Conservation (phyloP, 495 filamentous ascomycete genomes). For the Penicillium herquei region DNA sequence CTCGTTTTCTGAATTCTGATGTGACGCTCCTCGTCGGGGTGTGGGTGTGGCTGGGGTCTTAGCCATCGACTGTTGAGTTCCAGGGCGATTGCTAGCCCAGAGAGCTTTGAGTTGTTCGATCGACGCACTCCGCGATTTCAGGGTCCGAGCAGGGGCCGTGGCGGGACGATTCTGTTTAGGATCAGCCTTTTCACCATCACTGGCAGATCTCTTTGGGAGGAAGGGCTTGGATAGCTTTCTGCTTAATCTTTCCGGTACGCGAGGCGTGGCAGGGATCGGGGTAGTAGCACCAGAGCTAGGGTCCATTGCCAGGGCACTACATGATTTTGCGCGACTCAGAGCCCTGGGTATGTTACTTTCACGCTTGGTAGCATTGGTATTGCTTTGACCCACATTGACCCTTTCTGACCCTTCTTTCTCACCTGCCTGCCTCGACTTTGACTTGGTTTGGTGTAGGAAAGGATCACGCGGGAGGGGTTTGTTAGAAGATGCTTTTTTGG, state of each 20-base stretch:
- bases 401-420: slow-evolving; percentile 16
- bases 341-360: slow-evolving; percentile 8
- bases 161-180: slow-evolving; percentile 19
- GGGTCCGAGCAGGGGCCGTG: slow-evolving; percentile 28
- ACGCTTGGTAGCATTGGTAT: background rate
- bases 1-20: slow-evolving; percentile 3
- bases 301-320: slow-evolving; percentile 21
- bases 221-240: slow-evolving; percentile 31
- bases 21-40: slow-evolving; percentile 10
- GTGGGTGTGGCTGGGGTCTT: slow-evolving; percentile 8
- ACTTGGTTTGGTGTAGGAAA: slow-evolving; percentile 7
- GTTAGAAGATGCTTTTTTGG: slow-evolving; percentile 1
- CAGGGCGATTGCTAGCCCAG: slow-evolving; percentile 19
- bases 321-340: slow-evolving; percentile 25
- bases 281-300: slow-evolving; percentile 4
- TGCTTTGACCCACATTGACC: slow-evolving; percentile 9
- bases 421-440: slow-evolving; percentile 6
- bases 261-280: slow-evolving; percentile 2
- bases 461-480: slow-evolving; percentile 42
- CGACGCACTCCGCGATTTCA: slow-evolving; percentile 28
- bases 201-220: slow-evolving; percentile 23
- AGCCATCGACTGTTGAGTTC: slow-evolving; percentile 15
- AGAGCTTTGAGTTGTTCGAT: slow-evolving; percentile 28
- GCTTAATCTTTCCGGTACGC: slow-evolving; percentile 19
- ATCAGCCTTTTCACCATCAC: slow-evolving; percentile 15